Evolutionary conservation across 2,329 filamentous ascomycete genomes (phyloP), one percentile per base, ranked within the genome.

Genomic region (Metarhizium brunneum): DNA sequence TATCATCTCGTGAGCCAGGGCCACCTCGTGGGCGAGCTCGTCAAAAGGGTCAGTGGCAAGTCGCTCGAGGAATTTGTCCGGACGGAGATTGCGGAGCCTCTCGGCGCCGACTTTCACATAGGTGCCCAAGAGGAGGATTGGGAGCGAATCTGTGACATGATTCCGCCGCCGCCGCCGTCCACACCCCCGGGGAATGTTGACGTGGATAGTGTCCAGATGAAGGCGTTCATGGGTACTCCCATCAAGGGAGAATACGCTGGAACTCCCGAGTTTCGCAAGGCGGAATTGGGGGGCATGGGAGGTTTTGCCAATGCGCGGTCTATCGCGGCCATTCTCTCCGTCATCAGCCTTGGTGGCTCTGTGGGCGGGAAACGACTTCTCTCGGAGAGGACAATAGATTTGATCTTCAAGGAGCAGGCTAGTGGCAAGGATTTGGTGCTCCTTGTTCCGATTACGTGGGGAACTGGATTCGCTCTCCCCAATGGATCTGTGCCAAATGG

Each of bases 81-180:
- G 1, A 56, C 63, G 5, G 63, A 63, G 52, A 72, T 81, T 25
- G 66, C 73, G 0, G 61, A 52, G 0, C 76, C 77, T 0, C 58
- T 76, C 3, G 60, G 60, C 0, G 76, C 76, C 2, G 78, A 80
- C 60, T 78, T 78, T 54, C 69, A 72, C 47, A 65, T 80, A 16
- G 76, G 76, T 1, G 65, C 71, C 2, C 51, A 58, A 1, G 73
- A 79, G 51, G 61, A 68, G 6, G 71, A 78, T 57, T 73, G 68
- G 68, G 43, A 57, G 3, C 75, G 76, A 8, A 62, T 75, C 3
- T 67, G 72, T 0, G 64, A 71, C 6, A 56, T 74, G 3, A 56
- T 71, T 0, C 59, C 69, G 4, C 58, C 64, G 50, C 57, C 59
- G 11, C 58, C 63, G 4, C 68, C 64, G 10, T 43, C 40, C 11